Evolutionary conservation across 108 stramenopile species (phyloP).

Genomic region (Schizochytrium sp.): DNA sequence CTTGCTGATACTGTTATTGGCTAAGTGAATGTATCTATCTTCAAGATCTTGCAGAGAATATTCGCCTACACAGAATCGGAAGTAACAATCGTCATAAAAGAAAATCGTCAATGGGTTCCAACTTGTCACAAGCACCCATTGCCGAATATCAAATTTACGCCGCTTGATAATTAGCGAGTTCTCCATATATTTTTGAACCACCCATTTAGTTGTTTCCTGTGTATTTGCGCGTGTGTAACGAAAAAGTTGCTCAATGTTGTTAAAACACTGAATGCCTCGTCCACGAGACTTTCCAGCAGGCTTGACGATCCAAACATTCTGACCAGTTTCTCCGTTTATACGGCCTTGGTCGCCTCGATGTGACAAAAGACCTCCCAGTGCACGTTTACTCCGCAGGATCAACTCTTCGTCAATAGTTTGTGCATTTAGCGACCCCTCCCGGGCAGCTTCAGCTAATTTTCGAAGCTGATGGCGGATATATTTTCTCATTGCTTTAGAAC

Average conservation of each 20-base stretch:
- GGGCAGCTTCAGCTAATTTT: neutral
- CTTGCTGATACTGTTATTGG: constrained; percentile 78
- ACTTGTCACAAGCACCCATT: constrained; percentile 79
- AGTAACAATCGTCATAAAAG: constrained; percentile 78
- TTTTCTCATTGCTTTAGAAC: neutral
- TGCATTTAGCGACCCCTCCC: neutral
- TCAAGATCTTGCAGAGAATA: constrained; percentile 65
- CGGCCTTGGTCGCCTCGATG: constrained; percentile 62
- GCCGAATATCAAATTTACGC: constrained; percentile 80
- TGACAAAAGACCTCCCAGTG: neutral
- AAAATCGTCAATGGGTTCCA: constrained; percentile 81
- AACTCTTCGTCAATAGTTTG: neutral
- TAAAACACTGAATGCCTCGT: constrained; percentile 74
- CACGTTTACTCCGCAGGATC: neutral
- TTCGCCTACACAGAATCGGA: constrained; percentile 73
- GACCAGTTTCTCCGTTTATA: constrained; percentile 67
- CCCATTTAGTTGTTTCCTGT: constrained; percentile 70
- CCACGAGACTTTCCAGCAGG: constrained; percentile 77
- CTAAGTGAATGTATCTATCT: constrained; percentile 76
- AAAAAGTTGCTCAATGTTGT: constrained; percentile 68
- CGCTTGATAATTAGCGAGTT: constrained; percentile 74
- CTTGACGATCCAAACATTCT: constrained; percentile 81
- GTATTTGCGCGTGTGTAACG: constrained; percentile 51
- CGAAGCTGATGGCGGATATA: neutral
- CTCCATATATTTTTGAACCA: constrained; percentile 84